These are phyloP conservation scores for Phytophthora colocasiae DNA, from an alignment of 352 stramenopile genomes.

Conservation along the genomic window DNA sequence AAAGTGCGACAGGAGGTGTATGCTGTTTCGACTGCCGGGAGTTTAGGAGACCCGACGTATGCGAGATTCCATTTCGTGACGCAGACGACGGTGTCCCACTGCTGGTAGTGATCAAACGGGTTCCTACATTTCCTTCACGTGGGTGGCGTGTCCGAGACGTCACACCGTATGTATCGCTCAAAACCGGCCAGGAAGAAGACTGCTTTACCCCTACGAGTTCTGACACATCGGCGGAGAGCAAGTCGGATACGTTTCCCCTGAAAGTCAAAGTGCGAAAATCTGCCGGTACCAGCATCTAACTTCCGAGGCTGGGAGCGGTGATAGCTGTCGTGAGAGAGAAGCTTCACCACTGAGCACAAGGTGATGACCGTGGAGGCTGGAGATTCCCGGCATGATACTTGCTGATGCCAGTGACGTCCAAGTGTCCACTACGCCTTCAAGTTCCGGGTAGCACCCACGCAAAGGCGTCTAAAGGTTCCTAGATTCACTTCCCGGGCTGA, in stretches of 20 bases:
- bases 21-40: conserved; percentile 79
- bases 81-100: conserved; percentile 56
- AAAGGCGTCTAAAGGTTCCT: conserved; percentile 5
- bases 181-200: conserved; percentile 75
- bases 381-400: conserved; percentile 39
- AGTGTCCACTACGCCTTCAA: conserved; percentile 7
- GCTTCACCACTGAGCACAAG: conserved; percentile 56
- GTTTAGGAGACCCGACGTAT: conserved; percentile 42
- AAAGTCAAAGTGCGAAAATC: conserved; percentile 57
- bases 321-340: conserved; percentile 59
- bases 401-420: conserved; percentile 25
- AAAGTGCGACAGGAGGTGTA: conserved; percentile 50
- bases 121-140: conserved; percentile 63
- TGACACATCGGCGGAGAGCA: conserved; percentile 40
- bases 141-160: conserved; percentile 59
- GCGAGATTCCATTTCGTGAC: conserved; percentile 41
- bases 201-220: conserved; percentile 50
- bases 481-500: conserved; percentile 27
- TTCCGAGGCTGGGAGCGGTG: conserved; percentile 65
- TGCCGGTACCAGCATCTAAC: conserved; percentile 60
- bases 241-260: conserved; percentile 55
- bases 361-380: conserved; percentile 50
- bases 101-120: conserved; percentile 57
- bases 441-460: conserved; percentile 8
- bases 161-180: conserved; percentile 69